Conservation (phyloP, 345 rosid genomes). For the Conringia planisiliqua region DNA sequence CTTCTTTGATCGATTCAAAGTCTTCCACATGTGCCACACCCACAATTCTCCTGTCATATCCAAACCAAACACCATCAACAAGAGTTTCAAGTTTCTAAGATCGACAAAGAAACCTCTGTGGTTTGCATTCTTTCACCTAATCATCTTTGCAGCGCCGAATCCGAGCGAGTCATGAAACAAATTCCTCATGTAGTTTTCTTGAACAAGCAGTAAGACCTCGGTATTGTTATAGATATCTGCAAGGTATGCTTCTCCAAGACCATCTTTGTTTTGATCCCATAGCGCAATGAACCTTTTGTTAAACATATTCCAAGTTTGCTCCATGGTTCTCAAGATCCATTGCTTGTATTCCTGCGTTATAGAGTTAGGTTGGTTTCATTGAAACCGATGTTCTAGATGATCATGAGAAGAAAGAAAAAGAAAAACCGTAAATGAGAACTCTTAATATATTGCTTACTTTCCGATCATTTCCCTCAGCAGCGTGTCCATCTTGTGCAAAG, state of each 20-base stretch:
- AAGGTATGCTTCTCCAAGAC: slow-evolving; percentile 84
- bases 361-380: not conserved
- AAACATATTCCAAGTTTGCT: slow-evolving; percentile 80
- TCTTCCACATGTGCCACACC: slow-evolving; percentile 98
- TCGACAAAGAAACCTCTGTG: not conserved
- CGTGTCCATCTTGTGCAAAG: slow-evolving; percentile 92
- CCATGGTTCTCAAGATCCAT: slow-evolving; percentile 68
- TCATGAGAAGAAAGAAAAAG: not conserved
- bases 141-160: slow-evolving; percentile 97
- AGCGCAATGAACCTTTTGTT: slow-evolving; percentile 55
- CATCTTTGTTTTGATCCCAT: slow-evolving; percentile 77
- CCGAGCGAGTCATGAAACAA: slow-evolving; percentile 87
- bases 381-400: not conserved
- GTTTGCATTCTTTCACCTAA: slow-evolving; percentile 45
- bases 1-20: slow-evolving; percentile 77
- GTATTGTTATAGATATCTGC: slow-evolving; percentile 64
- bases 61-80: not conserved
- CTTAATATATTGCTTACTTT: slow-evolving; percentile 41
- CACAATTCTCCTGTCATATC: slow-evolving; percentile 68
- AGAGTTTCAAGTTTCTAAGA: not conserved
- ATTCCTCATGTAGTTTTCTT: slow-evolving; percentile 56
- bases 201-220: slow-evolving; percentile 62
- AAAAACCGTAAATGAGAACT: not conserved
- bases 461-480: slow-evolving; percentile 57
- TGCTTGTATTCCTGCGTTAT: slow-evolving; percentile 58